Conservation (phyloP, 2,329 filamentous ascomycete species). For the Xylaria sp. region DNA sequence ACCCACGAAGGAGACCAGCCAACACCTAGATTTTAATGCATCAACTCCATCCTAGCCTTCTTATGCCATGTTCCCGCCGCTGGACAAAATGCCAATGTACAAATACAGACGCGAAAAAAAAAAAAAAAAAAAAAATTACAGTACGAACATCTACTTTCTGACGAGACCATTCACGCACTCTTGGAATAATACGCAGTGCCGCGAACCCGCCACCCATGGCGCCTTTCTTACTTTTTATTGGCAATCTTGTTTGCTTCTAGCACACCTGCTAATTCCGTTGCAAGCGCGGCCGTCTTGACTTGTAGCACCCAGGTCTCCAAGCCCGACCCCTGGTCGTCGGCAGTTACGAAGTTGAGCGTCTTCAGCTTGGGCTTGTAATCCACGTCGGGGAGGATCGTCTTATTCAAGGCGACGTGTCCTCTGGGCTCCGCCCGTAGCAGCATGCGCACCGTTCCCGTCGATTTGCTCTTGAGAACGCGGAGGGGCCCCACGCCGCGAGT, state of each 20-base stretch:
- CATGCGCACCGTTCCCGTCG: slow-evolving; percentile 73
- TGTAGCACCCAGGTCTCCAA: slow-evolving; percentile 78
- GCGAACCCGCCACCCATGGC: background rate
- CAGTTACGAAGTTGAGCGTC: slow-evolving; percentile 68
- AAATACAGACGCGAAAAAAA: slow-evolving; percentile 9
- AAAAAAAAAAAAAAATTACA: slow-evolving; percentile 1
- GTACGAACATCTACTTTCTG: background rate
- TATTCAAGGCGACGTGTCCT: slow-evolving; percentile 80
- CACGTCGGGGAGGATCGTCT: slow-evolving; percentile 68
- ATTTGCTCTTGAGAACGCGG: slow-evolving; percentile 78
- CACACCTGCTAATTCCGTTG: slow-evolving; percentile 63
- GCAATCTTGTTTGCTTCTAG: slow-evolving; percentile 66
- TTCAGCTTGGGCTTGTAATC: slow-evolving; percentile 72
- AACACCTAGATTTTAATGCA: slow-evolving; percentile 32
- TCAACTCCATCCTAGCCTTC: slow-evolving; percentile 21
- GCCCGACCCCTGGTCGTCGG: slow-evolving; percentile 67
- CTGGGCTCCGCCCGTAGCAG: slow-evolving; percentile 80
- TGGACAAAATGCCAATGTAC: slow-evolving; percentile 27
- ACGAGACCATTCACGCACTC: background rate
- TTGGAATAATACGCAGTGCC: background rate
- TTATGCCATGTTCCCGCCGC: slow-evolving; percentile 26
- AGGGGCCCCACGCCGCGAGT: slow-evolving; percentile 77
- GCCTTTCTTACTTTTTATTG: slow-evolving; percentile 60
- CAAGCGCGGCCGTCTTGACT: slow-evolving; percentile 68
- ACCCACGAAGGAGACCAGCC: slow-evolving; percentile 13